Percentiles rank a stretch among this genome's conserved stretches.
Evolutionary conservation across 352 stramenopile genomes (phyloP).

Genomic region (Phytophthora nicotianae): DNA sequence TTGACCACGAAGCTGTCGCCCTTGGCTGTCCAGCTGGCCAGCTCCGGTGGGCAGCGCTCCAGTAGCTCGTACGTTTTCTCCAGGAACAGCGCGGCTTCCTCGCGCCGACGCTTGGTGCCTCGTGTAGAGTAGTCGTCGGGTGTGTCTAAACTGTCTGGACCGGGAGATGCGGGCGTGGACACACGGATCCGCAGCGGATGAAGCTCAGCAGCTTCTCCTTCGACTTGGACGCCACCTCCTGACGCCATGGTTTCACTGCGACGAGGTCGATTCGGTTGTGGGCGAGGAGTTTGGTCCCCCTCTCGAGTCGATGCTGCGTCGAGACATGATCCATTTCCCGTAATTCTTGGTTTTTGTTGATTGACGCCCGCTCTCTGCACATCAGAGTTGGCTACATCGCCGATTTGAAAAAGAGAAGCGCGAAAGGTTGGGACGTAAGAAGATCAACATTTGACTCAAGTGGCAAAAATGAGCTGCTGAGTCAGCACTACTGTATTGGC

Average conservation of each 20-base stretch:
- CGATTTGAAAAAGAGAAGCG: conserved; percentile 2
- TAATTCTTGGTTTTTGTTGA: conserved; percentile 19
- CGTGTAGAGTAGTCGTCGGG: conserved; percentile 6
- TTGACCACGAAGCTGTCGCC: conserved; percentile 92
- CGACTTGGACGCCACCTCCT: conserved; percentile 15
- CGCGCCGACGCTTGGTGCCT: conserved; percentile 41
- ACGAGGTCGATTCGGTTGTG: conserved; percentile 28
- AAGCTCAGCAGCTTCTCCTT: conserved; percentile 15
- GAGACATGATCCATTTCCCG: conserved; percentile 36
- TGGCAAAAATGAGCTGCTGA: neutral
- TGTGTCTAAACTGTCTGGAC: conserved; percentile 29
- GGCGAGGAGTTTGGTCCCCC: neutral
- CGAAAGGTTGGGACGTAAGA: conserved; percentile 1
- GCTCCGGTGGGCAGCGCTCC: conserved; percentile 68
- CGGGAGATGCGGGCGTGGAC: conserved; percentile 27
- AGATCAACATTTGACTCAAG: conserved; percentile 3
- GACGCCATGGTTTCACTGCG: conserved; percentile 28
- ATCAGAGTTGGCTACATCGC: conserved; percentile 16
- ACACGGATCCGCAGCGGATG: conserved; percentile 47
- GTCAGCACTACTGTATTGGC: conserved; percentile 1
- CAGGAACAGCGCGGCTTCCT: conserved; percentile 78
- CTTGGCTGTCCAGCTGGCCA: conserved; percentile 77
- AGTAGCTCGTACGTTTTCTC: conserved; percentile 93
- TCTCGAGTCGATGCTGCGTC: conserved; percentile 12
- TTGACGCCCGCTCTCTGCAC: conserved; percentile 8